Evolutionary conservation across 768 basidiomycete species (phyloP).

Genomic region (Auricularia heimuer): DNA sequence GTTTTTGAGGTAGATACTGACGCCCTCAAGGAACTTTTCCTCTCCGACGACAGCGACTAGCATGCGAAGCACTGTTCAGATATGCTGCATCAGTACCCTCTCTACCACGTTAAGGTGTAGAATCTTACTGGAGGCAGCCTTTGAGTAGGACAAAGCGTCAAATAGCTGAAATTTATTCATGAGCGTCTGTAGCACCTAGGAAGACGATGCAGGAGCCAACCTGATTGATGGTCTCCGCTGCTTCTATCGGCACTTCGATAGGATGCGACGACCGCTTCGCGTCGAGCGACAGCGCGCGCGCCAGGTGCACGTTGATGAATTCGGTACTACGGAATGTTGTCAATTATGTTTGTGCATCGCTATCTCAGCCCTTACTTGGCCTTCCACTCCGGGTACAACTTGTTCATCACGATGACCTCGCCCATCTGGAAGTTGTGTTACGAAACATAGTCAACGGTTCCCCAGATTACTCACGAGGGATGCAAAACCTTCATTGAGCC

Average conservation of each 20-base stretch:
- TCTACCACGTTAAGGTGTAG: background rate
- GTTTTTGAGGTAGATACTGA: slow-evolving; percentile 85
- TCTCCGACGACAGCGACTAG: slow-evolving; percentile 81
- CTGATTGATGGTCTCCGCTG: slow-evolving; percentile 77
- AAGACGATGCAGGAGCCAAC: slow-evolving; percentile 19
- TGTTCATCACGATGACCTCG: slow-evolving; percentile 73
- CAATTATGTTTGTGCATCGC: too few relatives aligned
- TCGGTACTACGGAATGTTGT: slow-evolving; percentile 34
- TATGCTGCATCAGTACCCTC: background rate
- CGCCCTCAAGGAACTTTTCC: slow-evolving; percentile 77
- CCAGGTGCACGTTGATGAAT: slow-evolving; percentile 73
- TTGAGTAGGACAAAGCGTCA: slow-evolving; percentile 79
- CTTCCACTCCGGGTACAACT: slow-evolving; percentile 28
- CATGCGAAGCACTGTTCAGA: slow-evolving; percentile 75
- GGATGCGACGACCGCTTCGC: slow-evolving; percentile 84
- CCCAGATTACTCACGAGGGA: slow-evolving; percentile 46
- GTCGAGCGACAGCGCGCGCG: slow-evolving; percentile 72
- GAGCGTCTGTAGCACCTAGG: background rate
- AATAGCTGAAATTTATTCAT: slow-evolving; percentile 52
- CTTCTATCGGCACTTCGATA: slow-evolving; percentile 83
- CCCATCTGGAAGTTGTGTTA: slow-evolving; percentile 51
- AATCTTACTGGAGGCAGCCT: slow-evolving; percentile 59
- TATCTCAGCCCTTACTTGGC: slow-evolving; percentile 30
- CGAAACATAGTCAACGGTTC: too few relatives aligned
- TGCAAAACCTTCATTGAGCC: slow-evolving; percentile 56